These are phyloP conservation scores for Chondrus crispus DNA, from an alignment of 23 red algal genomes.

Conservation along the genomic window DNA sequence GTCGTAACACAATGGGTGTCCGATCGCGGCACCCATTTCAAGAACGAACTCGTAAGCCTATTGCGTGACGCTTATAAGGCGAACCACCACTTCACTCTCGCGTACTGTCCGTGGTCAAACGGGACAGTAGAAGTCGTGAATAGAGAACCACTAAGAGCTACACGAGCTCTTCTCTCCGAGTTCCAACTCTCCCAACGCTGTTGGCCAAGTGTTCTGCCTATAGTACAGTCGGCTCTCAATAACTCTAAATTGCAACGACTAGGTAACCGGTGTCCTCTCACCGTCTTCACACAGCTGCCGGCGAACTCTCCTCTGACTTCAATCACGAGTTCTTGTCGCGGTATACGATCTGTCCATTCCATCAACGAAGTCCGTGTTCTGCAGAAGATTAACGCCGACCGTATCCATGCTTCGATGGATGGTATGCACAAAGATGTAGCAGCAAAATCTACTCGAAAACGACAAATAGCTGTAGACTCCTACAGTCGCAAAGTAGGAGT, in stretches of 20 bases:
- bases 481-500: not conserved
- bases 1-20: not conserved
- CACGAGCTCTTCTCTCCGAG: not conserved
- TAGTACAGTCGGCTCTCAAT: conserved; percentile 10
- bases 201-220: not conserved
- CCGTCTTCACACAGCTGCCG: not conserved
- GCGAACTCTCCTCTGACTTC: not conserved
- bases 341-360: too few relatives aligned
- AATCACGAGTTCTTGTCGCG: not conserved
- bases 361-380: not conserved
- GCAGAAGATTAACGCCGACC: not conserved
- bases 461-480: not conserved
- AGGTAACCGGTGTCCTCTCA: not conserved
- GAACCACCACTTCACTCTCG: conserved; percentile 20
- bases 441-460: not conserved
- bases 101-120: conserved; percentile 33
- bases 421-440: conserved; percentile 15
- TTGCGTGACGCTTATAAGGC: not conserved
- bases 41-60: conserved; percentile 1
- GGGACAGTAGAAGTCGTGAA: not conserved
- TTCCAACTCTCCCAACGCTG: not conserved
- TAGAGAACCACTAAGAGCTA: not conserved
- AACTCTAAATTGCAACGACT: not conserved
- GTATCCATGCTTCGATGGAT: not conserved
- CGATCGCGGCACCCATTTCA: not conserved